Evolutionary conservation across 1,284 basidiomycete species (phyloP).

Genomic region (Melampsora larici-populina): DNA sequence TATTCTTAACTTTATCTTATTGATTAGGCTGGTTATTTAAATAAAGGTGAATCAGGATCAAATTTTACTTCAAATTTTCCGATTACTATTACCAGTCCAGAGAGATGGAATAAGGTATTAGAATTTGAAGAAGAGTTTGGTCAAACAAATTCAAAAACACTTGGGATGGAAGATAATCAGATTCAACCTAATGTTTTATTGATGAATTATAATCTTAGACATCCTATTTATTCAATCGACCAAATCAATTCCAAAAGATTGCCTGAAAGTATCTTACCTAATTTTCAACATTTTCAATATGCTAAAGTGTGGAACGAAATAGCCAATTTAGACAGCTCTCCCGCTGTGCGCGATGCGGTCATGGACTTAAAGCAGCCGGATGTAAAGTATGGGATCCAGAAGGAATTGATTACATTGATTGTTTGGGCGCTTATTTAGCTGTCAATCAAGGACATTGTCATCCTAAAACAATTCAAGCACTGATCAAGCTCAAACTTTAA

Average conservation of each 20-base stretch:
- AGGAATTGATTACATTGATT: conserved; percentile 61
- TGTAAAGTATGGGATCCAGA: conserved; percentile 96
- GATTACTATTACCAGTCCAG: conserved; percentile 46
- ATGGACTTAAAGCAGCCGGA: conserved; percentile 65
- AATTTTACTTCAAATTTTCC: conserved; percentile 49
- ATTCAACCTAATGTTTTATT: conserved; percentile 45
- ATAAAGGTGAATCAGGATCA: conserved; percentile 45
- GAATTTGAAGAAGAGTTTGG: conserved; percentile 47
- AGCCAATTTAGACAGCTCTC: no score
- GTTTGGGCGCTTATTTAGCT: conserved; percentile 91
- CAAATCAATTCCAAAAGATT: neutral
- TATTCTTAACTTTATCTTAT: no score
- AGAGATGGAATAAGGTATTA: conserved; percentile 45
- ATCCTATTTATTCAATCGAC: conserved; percentile 47
- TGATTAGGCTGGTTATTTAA: conserved; percentile 49
- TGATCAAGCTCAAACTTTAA: conserved; percentile 82
- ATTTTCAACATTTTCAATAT: conserved; percentile 50
- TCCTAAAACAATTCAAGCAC: conserved; percentile 75
- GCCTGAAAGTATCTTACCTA: neutral
- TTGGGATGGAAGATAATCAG: conserved; percentile 5
- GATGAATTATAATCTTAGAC: conserved; percentile 52
- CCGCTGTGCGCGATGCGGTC: no score
- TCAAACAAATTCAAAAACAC: conserved; percentile 47
- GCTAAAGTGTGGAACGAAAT: no score
- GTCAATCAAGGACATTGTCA: conserved; percentile 86